Conservation (phyloP, 2,329 filamentous ascomycete genomes). For the Zalaria obscura region DNA sequence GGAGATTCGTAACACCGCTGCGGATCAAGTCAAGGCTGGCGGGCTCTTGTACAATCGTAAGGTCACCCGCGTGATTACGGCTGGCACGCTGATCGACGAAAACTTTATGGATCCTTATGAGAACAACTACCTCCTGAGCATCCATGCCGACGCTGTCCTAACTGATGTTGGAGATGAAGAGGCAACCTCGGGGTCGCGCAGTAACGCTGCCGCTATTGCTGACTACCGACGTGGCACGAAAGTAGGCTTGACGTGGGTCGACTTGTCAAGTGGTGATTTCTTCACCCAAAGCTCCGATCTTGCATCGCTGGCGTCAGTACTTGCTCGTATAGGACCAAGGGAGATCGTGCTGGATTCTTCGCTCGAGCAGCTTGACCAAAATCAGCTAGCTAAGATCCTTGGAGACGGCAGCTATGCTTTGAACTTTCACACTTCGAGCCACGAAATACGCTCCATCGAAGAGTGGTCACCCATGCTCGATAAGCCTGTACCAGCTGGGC, state of each 20-base stretch:
- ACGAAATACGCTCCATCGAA: conserved; percentile 27
- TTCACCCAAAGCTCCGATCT: conserved; percentile 66
- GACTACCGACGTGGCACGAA: conserved; percentile 21
- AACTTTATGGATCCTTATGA: conserved; percentile 90
- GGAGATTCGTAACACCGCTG: conserved; percentile 65
- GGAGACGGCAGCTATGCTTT: conserved; percentile 46
- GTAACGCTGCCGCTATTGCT: not conserved
- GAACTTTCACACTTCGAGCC: conserved; percentile 48
- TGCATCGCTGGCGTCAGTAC: conserved; percentile 58
- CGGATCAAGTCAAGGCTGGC: conserved; percentile 57
- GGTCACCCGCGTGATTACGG: conserved; percentile 79
- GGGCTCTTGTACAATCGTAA: conserved; percentile 72
- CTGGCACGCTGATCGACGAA: conserved; percentile 92
- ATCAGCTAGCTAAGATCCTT: conserved; percentile 13
- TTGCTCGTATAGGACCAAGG: conserved; percentile 69
- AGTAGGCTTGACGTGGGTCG: conserved; percentile 82
- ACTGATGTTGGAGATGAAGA: not conserved
- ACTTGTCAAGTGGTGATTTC: conserved; percentile 90
- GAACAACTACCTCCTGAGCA: conserved; percentile 82
- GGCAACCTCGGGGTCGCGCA: not conserved
- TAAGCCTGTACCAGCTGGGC: conserved; percentile 44
- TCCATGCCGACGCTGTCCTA: conserved; percentile 41
- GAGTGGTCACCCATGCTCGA: conserved; percentile 71
- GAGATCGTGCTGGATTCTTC: conserved; percentile 63
- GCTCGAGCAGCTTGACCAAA: conserved; percentile 32